Conservation (phyloP, 495 filamentous ascomycete genomes). For the Neurospora cerealis region DNA sequence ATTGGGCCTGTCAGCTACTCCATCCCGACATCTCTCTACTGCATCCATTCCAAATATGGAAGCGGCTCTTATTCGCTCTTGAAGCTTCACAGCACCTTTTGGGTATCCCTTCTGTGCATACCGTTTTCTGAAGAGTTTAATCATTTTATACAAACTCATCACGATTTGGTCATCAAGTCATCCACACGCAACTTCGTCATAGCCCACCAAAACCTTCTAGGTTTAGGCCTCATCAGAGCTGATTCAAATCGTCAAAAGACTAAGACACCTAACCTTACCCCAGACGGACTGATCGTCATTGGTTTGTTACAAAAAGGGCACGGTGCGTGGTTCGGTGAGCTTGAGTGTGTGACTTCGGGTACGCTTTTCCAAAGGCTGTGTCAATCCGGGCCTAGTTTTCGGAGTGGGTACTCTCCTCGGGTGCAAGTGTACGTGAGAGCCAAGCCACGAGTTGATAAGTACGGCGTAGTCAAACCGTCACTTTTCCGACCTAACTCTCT, state of each 20-base stretch:
- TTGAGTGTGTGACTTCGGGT: not conserved
- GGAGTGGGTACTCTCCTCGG: not conserved
- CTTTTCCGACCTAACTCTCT: not conserved
- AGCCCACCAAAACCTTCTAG: not conserved
- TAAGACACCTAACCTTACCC: not conserved
- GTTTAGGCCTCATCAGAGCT: not conserved
- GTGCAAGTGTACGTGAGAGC: not conserved
- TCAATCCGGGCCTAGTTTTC: not conserved
- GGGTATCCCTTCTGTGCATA: not conserved
- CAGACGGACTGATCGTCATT: not conserved
- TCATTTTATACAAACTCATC: not conserved
- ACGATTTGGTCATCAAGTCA: not conserved
- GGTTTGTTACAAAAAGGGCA: not conserved
- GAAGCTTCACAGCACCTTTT: not conserved
- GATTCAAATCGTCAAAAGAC: not conserved
- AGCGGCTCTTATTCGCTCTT: not conserved
- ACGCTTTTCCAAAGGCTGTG: not conserved
- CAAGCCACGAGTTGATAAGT: not conserved
- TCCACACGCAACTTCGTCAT: not conserved
- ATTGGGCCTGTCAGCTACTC: slow-evolving; percentile 9
- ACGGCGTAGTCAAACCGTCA: not conserved
- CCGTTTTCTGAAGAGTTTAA: not conserved
- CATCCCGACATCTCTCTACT: slow-evolving; percentile 1
- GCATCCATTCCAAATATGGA: slow-evolving; percentile 5
- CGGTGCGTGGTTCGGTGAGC: not conserved